These are phyloP conservation scores for Cruciata laevipes DNA, from an alignment of 257 asterid species.

Conservation along the genomic window DNA sequence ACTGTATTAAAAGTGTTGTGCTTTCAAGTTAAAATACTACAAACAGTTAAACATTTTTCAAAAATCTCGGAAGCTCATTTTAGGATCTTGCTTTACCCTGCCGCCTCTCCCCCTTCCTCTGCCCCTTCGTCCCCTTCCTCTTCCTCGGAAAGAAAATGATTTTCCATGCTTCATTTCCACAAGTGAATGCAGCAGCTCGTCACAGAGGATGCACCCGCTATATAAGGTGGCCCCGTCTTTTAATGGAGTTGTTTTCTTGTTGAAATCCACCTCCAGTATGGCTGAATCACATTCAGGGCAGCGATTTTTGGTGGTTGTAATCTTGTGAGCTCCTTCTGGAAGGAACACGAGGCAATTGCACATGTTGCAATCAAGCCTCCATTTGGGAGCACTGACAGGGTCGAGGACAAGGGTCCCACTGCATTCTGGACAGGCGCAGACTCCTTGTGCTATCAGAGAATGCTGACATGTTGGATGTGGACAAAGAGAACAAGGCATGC, in stretches of 20 bases:
- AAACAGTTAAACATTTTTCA: slow-evolving; percentile 17
- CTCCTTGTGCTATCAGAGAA: slow-evolving; percentile 77
- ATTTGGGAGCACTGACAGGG: slow-evolving; percentile 80
- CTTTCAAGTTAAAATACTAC: not conserved
- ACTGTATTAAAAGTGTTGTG: not conserved
- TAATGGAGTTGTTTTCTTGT: slow-evolving; percentile 82
- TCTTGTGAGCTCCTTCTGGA: slow-evolving; percentile 86
- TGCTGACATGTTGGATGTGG: slow-evolving; percentile 88
- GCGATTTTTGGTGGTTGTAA: slow-evolving; percentile 55
- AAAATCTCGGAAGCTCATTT: slow-evolving; percentile 88
- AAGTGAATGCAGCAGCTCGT: slow-evolving; percentile 72
- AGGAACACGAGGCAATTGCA: slow-evolving; percentile 84
- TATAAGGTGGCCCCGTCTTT: slow-evolving; percentile 68
- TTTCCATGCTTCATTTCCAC: slow-evolving; percentile 83
- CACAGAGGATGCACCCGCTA: slow-evolving; percentile 78
- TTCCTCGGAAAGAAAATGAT: slow-evolving; percentile 38
- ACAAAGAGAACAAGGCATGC: slow-evolving; percentile 94
- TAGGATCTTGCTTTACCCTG: slow-evolving; percentile 62
- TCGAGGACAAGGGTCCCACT: slow-evolving; percentile 83
- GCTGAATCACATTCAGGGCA: slow-evolving; percentile 85
- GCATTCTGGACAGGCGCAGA: slow-evolving; percentile 94
- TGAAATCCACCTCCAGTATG: slow-evolving; percentile 78
- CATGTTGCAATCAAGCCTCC: slow-evolving; percentile 83
- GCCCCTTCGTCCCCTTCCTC: slow-evolving; percentile 46
- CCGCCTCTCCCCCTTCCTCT: slow-evolving; percentile 50